A percentile compares a stretch with the other conserved stretches of the same genome.
Evolutionary conservation across 345 rosid genomes (phyloP).

Genomic region (Brassica nigra): DNA sequence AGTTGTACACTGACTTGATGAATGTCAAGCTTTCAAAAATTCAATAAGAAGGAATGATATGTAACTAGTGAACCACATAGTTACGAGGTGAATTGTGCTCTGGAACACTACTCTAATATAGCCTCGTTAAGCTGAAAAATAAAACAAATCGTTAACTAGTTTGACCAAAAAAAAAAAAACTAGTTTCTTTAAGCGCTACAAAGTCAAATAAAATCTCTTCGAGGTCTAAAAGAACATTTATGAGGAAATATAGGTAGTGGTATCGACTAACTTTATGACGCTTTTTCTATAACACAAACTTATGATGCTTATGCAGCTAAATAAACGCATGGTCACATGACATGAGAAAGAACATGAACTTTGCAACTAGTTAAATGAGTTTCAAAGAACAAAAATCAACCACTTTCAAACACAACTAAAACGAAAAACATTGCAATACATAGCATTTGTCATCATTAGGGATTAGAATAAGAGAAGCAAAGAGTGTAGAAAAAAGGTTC

Average conservation of each 20-base stretch:
- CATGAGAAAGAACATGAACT: not conserved
- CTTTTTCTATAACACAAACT: not conserved
- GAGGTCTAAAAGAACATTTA: not conserved
- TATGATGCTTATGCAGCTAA: not conserved
- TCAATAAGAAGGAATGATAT: not conserved
- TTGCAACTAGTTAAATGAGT: not conserved
- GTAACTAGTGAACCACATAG: not conserved
- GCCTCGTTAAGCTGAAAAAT: not conserved
- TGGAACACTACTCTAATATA: not conserved
- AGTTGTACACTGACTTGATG: not conserved
- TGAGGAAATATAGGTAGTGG: not conserved
- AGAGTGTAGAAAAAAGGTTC: too few species aligned
- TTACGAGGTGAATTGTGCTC: not conserved
- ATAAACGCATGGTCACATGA: not conserved
- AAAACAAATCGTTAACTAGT: not conserved
- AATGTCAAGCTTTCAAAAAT: not conserved
- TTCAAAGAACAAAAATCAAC: not conserved
- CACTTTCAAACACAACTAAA: constrained; percentile 37
- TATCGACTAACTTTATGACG: not conserved
- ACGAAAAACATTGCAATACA: constrained; percentile 11
- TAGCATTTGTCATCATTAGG: too few species aligned
- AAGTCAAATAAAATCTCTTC: not conserved
- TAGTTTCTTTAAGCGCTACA: not conserved
- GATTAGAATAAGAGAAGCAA: too few species aligned
- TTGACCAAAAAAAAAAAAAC: too few species aligned